phyloP scores from a whole-genome alignment of 345 rosid species.

The Firmiana major region DNA sequence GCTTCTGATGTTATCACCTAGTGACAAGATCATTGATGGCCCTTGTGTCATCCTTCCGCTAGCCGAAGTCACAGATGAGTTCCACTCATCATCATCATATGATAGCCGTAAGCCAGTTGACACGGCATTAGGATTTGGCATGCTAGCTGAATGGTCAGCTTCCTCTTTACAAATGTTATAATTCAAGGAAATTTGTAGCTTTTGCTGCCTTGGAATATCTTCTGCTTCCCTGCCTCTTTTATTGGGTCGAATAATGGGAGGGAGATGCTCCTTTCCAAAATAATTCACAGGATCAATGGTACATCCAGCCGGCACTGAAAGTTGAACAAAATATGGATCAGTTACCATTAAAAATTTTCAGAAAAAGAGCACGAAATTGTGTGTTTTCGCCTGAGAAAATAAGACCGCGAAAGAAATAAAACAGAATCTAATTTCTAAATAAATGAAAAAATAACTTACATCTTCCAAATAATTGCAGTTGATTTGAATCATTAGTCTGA shows the following conservation, averaged over 20 bases:
- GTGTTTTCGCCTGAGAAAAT: not conserved
- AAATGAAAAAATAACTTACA: conserved; percentile 37
- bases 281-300: conserved; percentile 59
- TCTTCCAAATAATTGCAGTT: conserved; percentile 65
- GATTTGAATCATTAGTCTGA: conserved; percentile 61
- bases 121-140: conserved; percentile 54
- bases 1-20: conserved; percentile 49
- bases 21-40: conserved; percentile 53
- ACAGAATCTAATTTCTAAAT: not conserved
- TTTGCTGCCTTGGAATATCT: conserved; percentile 54
- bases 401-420: not conserved
- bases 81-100: conserved; percentile 71
- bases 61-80: conserved; percentile 72
- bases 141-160: conserved; percentile 43
- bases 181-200: conserved; percentile 64
- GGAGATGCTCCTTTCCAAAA: conserved; percentile 52
- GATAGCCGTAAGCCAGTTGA: conserved; percentile 87
- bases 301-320: conserved; percentile 58
- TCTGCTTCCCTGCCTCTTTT: conserved; percentile 58
- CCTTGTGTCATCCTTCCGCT: conserved; percentile 62
- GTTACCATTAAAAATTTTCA: not conserved
- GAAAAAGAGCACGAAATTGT: not conserved
- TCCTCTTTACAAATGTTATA: conserved; percentile 52
- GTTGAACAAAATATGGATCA: conserved; percentile 17
- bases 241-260: conserved; percentile 46